These are phyloP conservation scores for Pichia sp. DNA, from an alignment of 1,139 yeast genomes.

Conservation along the genomic window DNA sequence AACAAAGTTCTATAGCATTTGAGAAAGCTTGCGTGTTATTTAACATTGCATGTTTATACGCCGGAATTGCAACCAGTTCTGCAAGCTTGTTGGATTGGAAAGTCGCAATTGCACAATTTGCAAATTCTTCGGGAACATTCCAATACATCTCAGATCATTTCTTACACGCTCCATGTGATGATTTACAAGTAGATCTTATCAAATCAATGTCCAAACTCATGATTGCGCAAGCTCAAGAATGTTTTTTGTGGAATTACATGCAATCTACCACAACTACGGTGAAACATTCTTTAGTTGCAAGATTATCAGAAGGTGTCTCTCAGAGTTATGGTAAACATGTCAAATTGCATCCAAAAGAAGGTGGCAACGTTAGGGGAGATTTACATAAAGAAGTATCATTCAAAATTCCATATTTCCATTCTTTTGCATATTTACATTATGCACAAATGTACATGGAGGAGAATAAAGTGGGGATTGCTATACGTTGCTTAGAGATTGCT, in stretches of 20 bases:
- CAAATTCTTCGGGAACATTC: slow-evolving; percentile 76
- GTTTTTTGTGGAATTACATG: slow-evolving; percentile 61
- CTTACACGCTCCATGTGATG: slow-evolving; percentile 83
- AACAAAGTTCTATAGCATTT: slow-evolving; percentile 67
- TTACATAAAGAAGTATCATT: slow-evolving; percentile 30
- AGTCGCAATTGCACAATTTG: slow-evolving; percentile 53
- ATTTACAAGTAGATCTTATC: slow-evolving; percentile 64
- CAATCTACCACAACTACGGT: slow-evolving; percentile 31
- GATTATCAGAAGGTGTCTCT: slow-evolving; percentile 59
- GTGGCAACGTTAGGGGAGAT: too few species aligned
- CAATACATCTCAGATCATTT: slow-evolving; percentile 72
- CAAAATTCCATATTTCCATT: slow-evolving; percentile 38
- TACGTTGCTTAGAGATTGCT: slow-evolving; percentile 22
- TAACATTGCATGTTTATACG: slow-evolving; percentile 58
- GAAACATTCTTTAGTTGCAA: slow-evolving; percentile 67
- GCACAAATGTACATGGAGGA: slow-evolving; percentile 42
- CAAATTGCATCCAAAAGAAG: too few species aligned
- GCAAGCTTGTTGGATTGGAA: slow-evolving; percentile 45
- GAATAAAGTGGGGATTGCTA: slow-evolving; percentile 67
- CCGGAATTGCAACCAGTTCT: slow-evolving; percentile 34
- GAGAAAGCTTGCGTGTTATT: slow-evolving; percentile 84
- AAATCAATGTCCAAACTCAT: slow-evolving; percentile 56
- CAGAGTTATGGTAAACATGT: slow-evolving; percentile 18
- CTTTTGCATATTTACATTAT: slow-evolving; percentile 46
- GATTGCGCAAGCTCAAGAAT: slow-evolving; percentile 87